Evolutionary conservation across 2,329 filamentous ascomycete genomes (phyloP).

Genomic region (Ceratocystis lukuohia): DNA sequence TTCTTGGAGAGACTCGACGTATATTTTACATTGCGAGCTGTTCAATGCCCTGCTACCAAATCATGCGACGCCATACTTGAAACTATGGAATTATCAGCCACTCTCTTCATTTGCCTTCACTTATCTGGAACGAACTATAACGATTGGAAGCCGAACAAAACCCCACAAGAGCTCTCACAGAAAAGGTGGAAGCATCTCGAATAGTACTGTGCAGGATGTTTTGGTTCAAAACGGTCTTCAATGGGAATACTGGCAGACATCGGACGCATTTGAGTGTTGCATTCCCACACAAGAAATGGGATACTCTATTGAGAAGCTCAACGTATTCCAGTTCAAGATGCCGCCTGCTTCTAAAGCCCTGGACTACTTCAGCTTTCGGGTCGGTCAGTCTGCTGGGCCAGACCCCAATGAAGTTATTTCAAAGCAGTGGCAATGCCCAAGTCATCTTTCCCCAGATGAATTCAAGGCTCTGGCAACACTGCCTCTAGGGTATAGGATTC

Average conservation of each 20-base stretch:
- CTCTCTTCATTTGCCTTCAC: not conserved
- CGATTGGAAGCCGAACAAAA: slow-evolving; percentile 28
- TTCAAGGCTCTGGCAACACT: slow-evolving; percentile 40
- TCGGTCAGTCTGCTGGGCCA: slow-evolving; percentile 23
- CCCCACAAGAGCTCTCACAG: slow-evolving; percentile 29
- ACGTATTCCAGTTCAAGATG: slow-evolving; percentile 31
- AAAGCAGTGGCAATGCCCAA: slow-evolving; percentile 34
- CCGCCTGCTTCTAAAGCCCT: slow-evolving; percentile 26
- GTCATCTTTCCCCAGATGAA: slow-evolving; percentile 37
- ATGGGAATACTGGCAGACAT: slow-evolving; percentile 30
- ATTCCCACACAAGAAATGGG: not conserved
- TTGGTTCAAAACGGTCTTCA: slow-evolving; percentile 34
- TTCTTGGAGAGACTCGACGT: slow-evolving; percentile 2
- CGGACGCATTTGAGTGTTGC: too few relatives aligned
- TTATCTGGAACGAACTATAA: not conserved
- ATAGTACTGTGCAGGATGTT: slow-evolving; percentile 27
- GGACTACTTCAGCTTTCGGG: slow-evolving; percentile 30
- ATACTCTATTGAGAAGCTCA: slow-evolving; percentile 16
- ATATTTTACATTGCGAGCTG: not conserved
- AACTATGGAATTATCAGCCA: not conserved
- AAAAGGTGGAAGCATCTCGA: slow-evolving; percentile 21
- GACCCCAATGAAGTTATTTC: slow-evolving; percentile 39
- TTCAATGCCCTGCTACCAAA: slow-evolving; percentile 39
- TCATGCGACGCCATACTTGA: slow-evolving; percentile 27
- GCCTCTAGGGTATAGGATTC: slow-evolving; percentile 34